Evolutionary conservation across 148 eudicot species (phyloP), one percentile per base, ranked within the genome.

Genomic region (Beta vulgaris): DNA sequence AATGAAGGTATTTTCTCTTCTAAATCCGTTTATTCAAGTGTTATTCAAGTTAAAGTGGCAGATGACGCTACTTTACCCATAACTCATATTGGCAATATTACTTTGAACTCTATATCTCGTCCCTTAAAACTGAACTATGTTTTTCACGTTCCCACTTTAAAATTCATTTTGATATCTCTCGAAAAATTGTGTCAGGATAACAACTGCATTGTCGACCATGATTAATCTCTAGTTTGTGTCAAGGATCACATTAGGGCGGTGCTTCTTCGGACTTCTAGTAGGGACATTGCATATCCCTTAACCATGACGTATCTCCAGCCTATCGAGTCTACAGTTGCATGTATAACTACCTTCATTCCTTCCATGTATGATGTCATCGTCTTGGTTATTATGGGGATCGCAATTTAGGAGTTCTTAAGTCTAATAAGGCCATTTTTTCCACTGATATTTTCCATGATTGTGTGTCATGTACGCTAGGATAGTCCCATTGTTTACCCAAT

Each of bases 231-330:
- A n/a, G 70, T 67, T 67, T 67, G 70, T 67, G 51, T 67, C 26
- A 67, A 67, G 70, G 70, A 67, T 13, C 40, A 40, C 10, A 42
- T n/a, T 21, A n/a, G 70, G 51, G 70, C 25, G 49, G 68, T 67
- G n/a, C 70, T 67, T 67, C 70, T 40, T 39, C 70, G 26, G 16
- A 51, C 53, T 37, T 18, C 28, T 42, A 67, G 51, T 43, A 67
- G 11, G 10, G 70, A 32, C 16, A 36, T 39, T 39, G 53, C 42
- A 48, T 42, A 67, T 36, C 40, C 70, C 23, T 1, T 53, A 18
- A 18, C 10, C 4, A 53, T 7, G 58, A 16, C 58, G 23, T n/a
- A n/a, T 8, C 23, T 18, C 23, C 23, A 26, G 19, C 58, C n/a
- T n/a, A n/a, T n/a, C 58, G 23, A 53, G 58, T 53, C 23, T 53